These are phyloP conservation scores for Zopfochytrium polystomum DNA, from an alignment of 371 early-diverging fungal genomes.

Conservation along the genomic window DNA sequence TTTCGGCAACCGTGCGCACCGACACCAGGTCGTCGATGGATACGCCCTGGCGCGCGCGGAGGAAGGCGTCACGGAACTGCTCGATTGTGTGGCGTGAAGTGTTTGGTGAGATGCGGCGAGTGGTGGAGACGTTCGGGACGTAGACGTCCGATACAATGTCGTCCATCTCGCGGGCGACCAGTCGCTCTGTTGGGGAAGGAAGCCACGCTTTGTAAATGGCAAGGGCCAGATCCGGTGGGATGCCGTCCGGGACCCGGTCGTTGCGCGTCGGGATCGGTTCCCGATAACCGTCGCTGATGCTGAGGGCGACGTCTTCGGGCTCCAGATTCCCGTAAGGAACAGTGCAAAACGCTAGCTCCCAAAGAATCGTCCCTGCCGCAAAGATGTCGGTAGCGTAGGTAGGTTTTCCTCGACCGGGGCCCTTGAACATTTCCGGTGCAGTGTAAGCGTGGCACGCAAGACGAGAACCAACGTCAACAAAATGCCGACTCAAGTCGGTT, in stretches of 20 bases:
- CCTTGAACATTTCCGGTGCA: constrained; percentile 8
- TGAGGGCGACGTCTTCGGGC: background rate
- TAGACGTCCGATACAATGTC: constrained; percentile 4
- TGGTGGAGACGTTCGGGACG: background rate
- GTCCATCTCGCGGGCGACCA: background rate
- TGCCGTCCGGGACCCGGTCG: background rate
- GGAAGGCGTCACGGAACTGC: constrained; percentile 9
- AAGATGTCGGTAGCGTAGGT: no score
- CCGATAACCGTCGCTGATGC: background rate
- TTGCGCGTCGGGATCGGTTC: background rate
- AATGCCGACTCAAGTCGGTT: background rate
- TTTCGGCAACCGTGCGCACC: constrained; percentile 1
- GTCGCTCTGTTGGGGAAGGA: background rate
- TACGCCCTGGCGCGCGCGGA: constrained; percentile 5
- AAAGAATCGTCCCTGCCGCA: no score
- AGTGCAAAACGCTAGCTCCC: no score
- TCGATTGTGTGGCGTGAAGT: background rate
- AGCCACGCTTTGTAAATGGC: constrained; percentile 6
- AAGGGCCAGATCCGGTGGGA: background rate
- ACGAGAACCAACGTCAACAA: background rate
- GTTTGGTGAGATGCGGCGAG: background rate
- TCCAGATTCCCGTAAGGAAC: constrained; percentile 2
- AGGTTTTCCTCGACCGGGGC: no score
- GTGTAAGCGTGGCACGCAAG: constrained; percentile 5
- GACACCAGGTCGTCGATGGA: constrained; percentile 8